A percentile compares a stretch with the other conserved stretches of the same genome.
Evolutionary conservation across 2,329 filamentous ascomycete genomes (phyloP).

Genomic region (Aspergillus quadricinctus): DNA sequence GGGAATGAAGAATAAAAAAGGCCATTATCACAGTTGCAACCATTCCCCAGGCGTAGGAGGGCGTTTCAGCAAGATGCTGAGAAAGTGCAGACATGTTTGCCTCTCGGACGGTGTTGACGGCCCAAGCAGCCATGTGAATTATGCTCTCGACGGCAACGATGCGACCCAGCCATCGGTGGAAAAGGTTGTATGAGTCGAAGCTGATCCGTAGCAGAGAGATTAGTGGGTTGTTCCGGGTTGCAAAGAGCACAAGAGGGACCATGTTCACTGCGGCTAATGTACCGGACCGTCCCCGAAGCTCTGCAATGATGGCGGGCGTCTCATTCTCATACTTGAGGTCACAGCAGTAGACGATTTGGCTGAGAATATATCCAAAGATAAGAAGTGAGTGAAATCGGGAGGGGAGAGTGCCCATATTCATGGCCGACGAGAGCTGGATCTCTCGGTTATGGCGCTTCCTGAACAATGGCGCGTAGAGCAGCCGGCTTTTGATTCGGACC

Average conservation of each 20-base stretch:
- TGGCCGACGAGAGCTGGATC: conserved; percentile 63
- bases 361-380: conserved; percentile 61
- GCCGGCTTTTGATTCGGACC: conserved; percentile 43
- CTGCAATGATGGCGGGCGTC: conserved; percentile 61
- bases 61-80: conserved; percentile 31
- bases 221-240: conserved; percentile 87
- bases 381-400: conserved; percentile 72
- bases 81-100: conserved; percentile 18
- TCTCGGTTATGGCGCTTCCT: conserved; percentile 73
- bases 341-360: conserved; percentile 71
- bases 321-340: conserved; percentile 42
- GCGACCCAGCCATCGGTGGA: conserved; percentile 79
- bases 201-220: conserved; percentile 78
- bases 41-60: conserved; percentile 44
- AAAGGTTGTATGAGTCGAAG: conserved; percentile 93
- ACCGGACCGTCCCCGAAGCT: conserved; percentile 80
- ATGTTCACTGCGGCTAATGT: conserved; percentile 83
- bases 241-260: conserved; percentile 83
- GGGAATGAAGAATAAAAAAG: conserved; percentile 40
- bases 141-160: conserved; percentile 66
- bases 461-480: conserved; percentile 62
- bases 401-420: conserved; percentile 72
- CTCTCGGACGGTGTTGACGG: conserved; percentile 58
- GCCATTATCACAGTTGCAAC: conserved; percentile 41
- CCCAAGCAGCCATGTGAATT: conserved; percentile 72